Evolutionary conservation across 441 rosid genomes (phyloP), one percentile per base, ranked within the genome.

Genomic region (Erodium trifolium): DNA sequence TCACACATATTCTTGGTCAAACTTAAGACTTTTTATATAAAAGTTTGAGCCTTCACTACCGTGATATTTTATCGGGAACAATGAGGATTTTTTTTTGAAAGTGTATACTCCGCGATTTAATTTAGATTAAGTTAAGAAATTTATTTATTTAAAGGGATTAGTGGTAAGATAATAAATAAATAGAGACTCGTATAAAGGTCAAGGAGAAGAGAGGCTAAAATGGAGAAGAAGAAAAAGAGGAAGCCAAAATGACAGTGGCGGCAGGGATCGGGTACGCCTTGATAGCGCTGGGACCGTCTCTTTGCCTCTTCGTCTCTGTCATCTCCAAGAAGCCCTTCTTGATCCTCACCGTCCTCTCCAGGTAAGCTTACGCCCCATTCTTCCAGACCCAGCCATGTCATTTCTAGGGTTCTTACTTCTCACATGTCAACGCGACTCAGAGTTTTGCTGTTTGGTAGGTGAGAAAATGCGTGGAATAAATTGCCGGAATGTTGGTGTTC

Each of bases 231-330:
- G 37, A n/a, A 14, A 5, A 4, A 13, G 17, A 51, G 59, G 18
- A 18, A 51, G 59, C 59, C 18, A 55, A 65, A 71, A 93, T 93
- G 98, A 91, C 97, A 47, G 75, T 88, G 39, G 86, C 80, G 7
- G 98, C 96, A 39, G 98, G 98, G 77, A 89, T 93, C 76, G 97
- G 98, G 8, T 93, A 89, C 78, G 86, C 89, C 34, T 79, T 91
- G 78, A 39, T 91, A n/a, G 97, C 97, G 41, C 71, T 93, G 16
- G 98, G 97, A 45, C 96, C 97, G 3, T 87, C 97, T 65, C 86
- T 93, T 73, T 79, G 91, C 23, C 85, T 93, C 53, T 93, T 91
- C 87, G 74, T 89, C 83, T 76, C 98, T 57, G 92, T 89, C 70
- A 83, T 93, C 83, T 88, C 98, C 81, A 91, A 83, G 73, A 89